Evolutionary conservation across 2,329 filamentous ascomycete species (phyloP).

Genomic region (Cladosporium phlei): DNA sequence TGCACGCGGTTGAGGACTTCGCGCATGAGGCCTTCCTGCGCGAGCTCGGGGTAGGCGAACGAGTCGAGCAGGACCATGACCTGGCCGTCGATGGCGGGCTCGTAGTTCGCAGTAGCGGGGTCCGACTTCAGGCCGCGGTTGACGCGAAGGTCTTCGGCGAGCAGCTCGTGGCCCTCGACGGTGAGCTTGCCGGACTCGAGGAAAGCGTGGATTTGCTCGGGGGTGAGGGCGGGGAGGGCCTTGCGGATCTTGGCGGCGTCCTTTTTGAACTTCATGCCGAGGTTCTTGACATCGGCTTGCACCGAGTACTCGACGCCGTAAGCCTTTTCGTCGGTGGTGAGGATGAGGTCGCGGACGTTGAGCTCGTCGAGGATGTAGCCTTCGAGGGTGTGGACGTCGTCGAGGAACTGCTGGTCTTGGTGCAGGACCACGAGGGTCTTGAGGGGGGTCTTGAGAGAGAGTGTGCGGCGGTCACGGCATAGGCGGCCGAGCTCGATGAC

Average conservation of each 20-base stretch:
- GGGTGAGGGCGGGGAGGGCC: conserved; percentile 72
- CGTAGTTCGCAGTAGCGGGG: conserved; percentile 65
- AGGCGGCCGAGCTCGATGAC: conserved; percentile 89
- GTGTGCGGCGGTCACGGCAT: conserved; percentile 75
- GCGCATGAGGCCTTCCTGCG: conserved; percentile 80
- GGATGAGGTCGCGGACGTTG: conserved; percentile 78
- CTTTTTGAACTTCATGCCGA: conserved; percentile 97
- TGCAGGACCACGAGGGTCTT: conserved; percentile 89
- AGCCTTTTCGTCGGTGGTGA: conserved; percentile 80
- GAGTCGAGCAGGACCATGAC: conserved; percentile 88
- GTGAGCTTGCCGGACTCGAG: conserved; percentile 67
- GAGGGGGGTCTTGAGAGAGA: conserved; percentile 85
- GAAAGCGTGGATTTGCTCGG: conserved; percentile 75
- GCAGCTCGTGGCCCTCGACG: conserved; percentile 80
- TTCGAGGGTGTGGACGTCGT: conserved; percentile 79
- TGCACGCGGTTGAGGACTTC: conserved; percentile 94
- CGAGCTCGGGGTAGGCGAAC: conserved; percentile 75
- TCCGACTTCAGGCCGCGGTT: conserved; percentile 73
- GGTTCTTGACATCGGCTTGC: conserved; percentile 83
- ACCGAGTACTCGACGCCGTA: conserved; percentile 92
- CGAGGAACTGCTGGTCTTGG: conserved; percentile 72
- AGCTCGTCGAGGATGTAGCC: conserved; percentile 88
- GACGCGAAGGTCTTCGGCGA: conserved; percentile 77
- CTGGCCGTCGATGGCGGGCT: conserved; percentile 83
- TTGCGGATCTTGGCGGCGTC: conserved; percentile 89